These are phyloP conservation scores for Auriscalpium orientale DNA, from an alignment of 768 basidiomycete genomes.

Conservation along the genomic window DNA sequence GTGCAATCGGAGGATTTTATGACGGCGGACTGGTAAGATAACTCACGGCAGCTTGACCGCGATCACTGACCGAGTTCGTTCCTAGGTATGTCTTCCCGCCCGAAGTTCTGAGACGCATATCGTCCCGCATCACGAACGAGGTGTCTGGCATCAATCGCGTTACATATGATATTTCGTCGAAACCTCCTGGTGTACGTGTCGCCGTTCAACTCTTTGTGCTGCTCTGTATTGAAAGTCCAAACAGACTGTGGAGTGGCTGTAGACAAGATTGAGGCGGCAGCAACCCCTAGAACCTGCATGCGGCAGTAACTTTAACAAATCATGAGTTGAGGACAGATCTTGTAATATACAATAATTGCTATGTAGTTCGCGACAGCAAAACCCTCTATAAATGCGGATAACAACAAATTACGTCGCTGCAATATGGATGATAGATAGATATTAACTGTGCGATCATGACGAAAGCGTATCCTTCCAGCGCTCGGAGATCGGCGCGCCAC, in stretches of 20 bases:
- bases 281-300: too few relatives aligned
- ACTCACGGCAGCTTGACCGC: conserved; percentile 1
- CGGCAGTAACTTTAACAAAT: neutral
- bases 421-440: neutral
- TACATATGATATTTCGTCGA: conserved; percentile 93
- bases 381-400: neutral
- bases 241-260: conserved; percentile 28
- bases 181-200: conserved; percentile 79
- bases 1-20: conserved; percentile 99
- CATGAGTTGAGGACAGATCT: neutral
- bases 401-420: neutral
- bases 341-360: conserved; percentile 1
- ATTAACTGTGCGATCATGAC: neutral
- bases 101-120: conserved; percentile 82
- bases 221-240: neutral
- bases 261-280: neutral
- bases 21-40: conserved; percentile 91
- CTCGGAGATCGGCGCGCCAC: conserved; percentile 46
- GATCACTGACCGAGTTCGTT: conserved; percentile 19
- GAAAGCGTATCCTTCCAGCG: conserved; percentile 60
- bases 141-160: conserved; percentile 94
- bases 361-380: neutral
- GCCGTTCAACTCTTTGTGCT: conserved; percentile 6
- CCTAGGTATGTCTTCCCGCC: conserved; percentile 94
- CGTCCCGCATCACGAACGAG: conserved; percentile 96